These are phyloP conservation scores for Diplosphaera chodatii DNA, from an alignment of 139 green algal species.

Conservation along the genomic window DNA sequence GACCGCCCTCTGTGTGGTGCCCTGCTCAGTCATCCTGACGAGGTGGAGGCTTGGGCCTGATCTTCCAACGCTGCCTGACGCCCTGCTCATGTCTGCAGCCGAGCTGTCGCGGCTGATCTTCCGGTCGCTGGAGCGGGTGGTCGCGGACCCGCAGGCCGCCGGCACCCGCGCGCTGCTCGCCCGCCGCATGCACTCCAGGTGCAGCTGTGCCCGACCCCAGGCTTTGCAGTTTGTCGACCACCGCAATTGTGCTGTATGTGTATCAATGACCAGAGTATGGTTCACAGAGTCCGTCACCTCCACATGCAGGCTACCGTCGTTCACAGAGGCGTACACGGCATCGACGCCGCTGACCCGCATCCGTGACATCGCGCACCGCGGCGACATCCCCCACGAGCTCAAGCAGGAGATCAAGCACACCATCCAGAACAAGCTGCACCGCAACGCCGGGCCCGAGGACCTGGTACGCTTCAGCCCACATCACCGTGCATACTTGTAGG, in stretches of 20 bases:
- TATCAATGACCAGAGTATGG: too few relatives aligned
- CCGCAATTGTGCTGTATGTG: too few relatives aligned
- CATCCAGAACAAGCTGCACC: constrained; percentile 98
- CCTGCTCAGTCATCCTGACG: too few relatives aligned
- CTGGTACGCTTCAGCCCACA: too few relatives aligned
- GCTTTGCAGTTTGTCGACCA: too few relatives aligned
- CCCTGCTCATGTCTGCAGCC: too few relatives aligned
- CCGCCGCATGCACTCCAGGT: constrained; percentile 57
- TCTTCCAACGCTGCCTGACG: too few relatives aligned
- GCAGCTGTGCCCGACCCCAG: background rate
- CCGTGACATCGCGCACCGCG: constrained; percentile 91
- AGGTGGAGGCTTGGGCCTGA: too few relatives aligned
- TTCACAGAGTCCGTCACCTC: too few relatives aligned
- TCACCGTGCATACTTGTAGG: too few relatives aligned
- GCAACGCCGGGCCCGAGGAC: constrained; percentile 94
- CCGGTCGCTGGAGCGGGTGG: constrained; percentile 69
- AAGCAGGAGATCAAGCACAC: constrained; percentile 99
- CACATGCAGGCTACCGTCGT: constrained; percentile 80
- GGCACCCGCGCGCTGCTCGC: constrained; percentile 35
- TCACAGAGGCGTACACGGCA: constrained; percentile 81
- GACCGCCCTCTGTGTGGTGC: too few relatives aligned
- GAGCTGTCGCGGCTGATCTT: constrained; percentile 79
- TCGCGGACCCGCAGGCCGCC: constrained; percentile 29
- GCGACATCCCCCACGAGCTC: constrained; percentile 67
- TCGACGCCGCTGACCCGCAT: constrained; percentile 91